Conservation (phyloP, 768 basidiomycete species). For the Rhizopogon salebrosus region DNA sequence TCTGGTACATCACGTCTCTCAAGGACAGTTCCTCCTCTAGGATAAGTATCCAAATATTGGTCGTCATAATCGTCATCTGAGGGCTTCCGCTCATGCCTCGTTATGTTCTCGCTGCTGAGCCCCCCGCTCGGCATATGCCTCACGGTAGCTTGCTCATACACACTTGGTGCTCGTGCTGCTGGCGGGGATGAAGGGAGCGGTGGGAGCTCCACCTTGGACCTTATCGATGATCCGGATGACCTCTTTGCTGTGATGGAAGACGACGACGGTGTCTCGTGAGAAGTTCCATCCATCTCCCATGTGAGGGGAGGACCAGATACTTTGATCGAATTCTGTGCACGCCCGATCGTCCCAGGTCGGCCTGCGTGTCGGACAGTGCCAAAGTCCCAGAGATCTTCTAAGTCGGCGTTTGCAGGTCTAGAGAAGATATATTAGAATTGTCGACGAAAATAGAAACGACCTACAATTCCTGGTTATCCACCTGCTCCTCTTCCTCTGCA, state of each 20-base stretch:
- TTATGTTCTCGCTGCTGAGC: slow-evolving; percentile 18
- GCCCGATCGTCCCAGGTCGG: slow-evolving; percentile 60
- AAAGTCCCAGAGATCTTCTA: slow-evolving; percentile 94
- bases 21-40: slow-evolving; percentile 35
- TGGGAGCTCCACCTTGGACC: slow-evolving; percentile 55
- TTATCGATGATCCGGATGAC: slow-evolving; percentile 38
- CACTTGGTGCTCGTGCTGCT: slow-evolving; percentile 30
- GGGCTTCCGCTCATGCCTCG: slow-evolving; percentile 38
- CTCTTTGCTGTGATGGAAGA: slow-evolving; percentile 28
- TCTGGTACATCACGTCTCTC: slow-evolving; percentile 35
- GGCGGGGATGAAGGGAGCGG: slow-evolving; percentile 48
- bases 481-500: slow-evolving; percentile 64
- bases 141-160: slow-evolving; percentile 62
- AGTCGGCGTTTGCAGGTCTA: slow-evolving; percentile 53
- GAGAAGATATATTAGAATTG: slow-evolving; percentile 5
- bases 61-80: slow-evolving; percentile 66
- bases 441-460: slow-evolving; percentile 19
- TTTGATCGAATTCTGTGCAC: slow-evolving; percentile 48
- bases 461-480: slow-evolving; percentile 59
- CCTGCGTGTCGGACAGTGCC: slow-evolving; percentile 85
- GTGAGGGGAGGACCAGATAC: slow-evolving; percentile 65
- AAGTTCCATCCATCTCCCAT: slow-evolving; percentile 71
- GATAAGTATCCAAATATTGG: slow-evolving; percentile 46
- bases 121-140: slow-evolving; percentile 43
- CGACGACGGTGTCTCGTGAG: slow-evolving; percentile 34